Conservation (phyloP, 169 alveolate genomes). For the Cryptosporidium muris region DNA sequence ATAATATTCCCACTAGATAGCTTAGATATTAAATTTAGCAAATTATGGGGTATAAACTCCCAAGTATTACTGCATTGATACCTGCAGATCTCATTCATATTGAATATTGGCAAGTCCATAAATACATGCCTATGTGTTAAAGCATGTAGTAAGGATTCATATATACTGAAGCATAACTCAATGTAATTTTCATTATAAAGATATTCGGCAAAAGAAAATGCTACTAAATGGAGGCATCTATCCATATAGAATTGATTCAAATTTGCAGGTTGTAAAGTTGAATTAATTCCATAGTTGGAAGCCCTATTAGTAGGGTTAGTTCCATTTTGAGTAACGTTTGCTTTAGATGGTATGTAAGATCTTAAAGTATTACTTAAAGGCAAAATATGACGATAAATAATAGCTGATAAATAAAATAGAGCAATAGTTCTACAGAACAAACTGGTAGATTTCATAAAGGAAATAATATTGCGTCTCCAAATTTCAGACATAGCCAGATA, state of each 20-base stretch:
- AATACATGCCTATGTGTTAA: constrained; percentile 42
- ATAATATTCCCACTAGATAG: too few species aligned
- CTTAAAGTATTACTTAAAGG: constrained; percentile 1
- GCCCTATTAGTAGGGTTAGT: not conserved
- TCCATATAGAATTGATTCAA: not conserved
- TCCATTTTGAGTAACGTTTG: not conserved
- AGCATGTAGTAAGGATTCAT: constrained; percentile 33
- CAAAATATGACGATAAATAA: constrained; percentile 49
- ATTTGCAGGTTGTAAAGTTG: not conserved
- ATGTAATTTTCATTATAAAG: constrained; percentile 47
- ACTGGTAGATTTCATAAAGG: not conserved
- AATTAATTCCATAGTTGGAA: not conserved
- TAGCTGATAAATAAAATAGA: constrained; percentile 51
- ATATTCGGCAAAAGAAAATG: constrained; percentile 46
- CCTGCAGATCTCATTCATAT: too few species aligned
- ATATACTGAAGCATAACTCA: constrained; percentile 38
- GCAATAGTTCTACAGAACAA: constrained; percentile 33
- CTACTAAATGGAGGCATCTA: constrained; percentile 41
- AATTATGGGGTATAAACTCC: too few species aligned
- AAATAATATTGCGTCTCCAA: constrained; percentile 14
- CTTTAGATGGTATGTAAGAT: not conserved
- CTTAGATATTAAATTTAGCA: too few species aligned
- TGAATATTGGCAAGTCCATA: not conserved
- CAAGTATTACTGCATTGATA: too few species aligned
- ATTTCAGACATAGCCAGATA: constrained; percentile 45